These are phyloP conservation scores for Atkinsonella texensis DNA, from an alignment of 2,329 filamentous ascomycete genomes.

Conservation along the genomic window DNA sequence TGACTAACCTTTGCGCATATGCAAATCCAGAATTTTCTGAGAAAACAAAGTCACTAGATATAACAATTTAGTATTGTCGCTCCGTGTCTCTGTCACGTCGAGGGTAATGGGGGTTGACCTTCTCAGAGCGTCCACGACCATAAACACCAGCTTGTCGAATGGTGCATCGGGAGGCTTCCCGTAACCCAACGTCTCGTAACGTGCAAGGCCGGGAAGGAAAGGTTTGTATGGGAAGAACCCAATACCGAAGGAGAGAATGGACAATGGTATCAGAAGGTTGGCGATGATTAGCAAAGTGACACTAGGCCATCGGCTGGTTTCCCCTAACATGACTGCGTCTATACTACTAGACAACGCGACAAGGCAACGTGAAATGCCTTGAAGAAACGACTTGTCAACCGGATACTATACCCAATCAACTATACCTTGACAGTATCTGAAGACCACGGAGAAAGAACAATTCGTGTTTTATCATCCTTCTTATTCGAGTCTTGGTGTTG, in stretches of 20 bases:
- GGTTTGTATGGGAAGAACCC: slow-evolving; percentile 99
- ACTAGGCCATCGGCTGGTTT: slow-evolving; percentile 16
- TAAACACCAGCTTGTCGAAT: slow-evolving; percentile 87
- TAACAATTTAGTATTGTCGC: background rate
- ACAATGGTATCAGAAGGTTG: slow-evolving; percentile 66
- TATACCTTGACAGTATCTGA: background rate
- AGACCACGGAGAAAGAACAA: background rate
- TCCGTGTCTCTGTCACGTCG: background rate
- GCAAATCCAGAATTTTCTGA: slow-evolving; percentile 66
- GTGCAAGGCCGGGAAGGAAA: slow-evolving; percentile 72
- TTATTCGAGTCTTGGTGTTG: background rate
- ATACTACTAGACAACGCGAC: background rate
- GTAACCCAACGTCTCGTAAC: slow-evolving; percentile 45
- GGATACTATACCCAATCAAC: background rate
- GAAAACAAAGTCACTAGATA: slow-evolving; percentile 79
- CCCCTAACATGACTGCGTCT: slow-evolving; percentile 14
- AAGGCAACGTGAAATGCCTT: background rate
- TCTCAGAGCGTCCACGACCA: slow-evolving; percentile 92
- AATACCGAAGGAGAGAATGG: slow-evolving; percentile 65
- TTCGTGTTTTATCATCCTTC: background rate
- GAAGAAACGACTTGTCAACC: background rate
- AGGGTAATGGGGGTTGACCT: slow-evolving; percentile 40
- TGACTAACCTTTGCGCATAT: slow-evolving; percentile 70
- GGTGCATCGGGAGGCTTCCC: slow-evolving; percentile 49
- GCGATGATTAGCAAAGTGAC: slow-evolving; percentile 46